Conservation (phyloP, 805 yeast species). For the Wickerhamiella allomyrinae region DNA sequence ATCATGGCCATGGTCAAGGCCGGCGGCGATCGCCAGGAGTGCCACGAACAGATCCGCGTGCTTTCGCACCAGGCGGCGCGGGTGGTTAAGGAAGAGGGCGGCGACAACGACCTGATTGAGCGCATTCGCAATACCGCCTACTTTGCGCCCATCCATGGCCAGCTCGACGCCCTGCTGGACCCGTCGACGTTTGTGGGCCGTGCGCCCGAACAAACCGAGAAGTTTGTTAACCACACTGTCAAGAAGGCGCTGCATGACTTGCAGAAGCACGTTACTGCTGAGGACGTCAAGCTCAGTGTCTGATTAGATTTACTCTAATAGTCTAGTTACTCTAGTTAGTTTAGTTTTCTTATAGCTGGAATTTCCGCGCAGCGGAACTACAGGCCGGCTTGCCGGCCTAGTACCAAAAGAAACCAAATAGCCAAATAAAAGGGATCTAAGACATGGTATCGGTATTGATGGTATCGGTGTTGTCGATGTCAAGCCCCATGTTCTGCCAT, state of each 20-base stretch:
- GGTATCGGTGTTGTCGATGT: too few relatives aligned
- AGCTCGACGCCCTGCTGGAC: constrained; percentile 67
- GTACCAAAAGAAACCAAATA: too few relatives aligned
- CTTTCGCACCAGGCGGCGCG: constrained; percentile 94
- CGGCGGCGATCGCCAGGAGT: constrained; percentile 96
- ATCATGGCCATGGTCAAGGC: constrained; percentile 99
- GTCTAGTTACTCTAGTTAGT: too few relatives aligned
- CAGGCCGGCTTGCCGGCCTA: too few relatives aligned
- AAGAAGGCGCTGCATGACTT: constrained; percentile 65
- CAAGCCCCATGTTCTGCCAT: not conserved
- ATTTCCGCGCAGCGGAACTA: too few relatives aligned
- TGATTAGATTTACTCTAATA: constrained; percentile 22
- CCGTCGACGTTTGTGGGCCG: constrained; percentile 95
- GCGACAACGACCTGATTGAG: constrained; percentile 92
- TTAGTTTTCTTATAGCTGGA: too few relatives aligned
- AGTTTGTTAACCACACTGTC: constrained; percentile 75
- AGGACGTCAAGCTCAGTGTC: constrained; percentile 67
- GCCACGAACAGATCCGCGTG: constrained; percentile 95
- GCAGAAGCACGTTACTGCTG: constrained; percentile 42
- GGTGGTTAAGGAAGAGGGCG: constrained; percentile 95
- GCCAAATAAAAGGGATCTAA: too few relatives aligned
- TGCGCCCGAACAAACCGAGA: constrained; percentile 95
- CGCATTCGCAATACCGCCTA: constrained; percentile 63
- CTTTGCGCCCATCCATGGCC: constrained; percentile 78
- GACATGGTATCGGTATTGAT: too few relatives aligned